phyloP scores from a whole-genome alignment of 2,329 filamentous ascomycete genomes.

The Aspergillus fumigatiaffinis region DNA sequence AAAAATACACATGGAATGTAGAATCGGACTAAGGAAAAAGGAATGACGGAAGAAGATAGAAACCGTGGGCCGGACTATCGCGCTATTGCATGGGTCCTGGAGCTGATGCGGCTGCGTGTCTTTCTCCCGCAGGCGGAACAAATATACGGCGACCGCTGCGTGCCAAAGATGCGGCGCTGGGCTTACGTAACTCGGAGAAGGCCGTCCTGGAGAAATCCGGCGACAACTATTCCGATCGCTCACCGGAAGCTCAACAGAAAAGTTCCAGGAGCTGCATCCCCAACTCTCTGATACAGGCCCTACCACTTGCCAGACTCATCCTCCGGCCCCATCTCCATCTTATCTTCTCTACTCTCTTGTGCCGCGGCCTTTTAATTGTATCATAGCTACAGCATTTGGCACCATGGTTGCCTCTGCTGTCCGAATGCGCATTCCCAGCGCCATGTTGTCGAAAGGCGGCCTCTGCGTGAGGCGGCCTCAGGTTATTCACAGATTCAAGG shows the following conservation, averaged over 20 bases:
- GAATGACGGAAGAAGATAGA: constrained; percentile 7
- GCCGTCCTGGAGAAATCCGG: constrained; percentile 18
- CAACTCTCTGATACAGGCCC: constrained; percentile 28
- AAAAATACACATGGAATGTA: constrained; percentile 27
- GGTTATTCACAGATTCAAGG: constrained; percentile 42
- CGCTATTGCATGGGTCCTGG: constrained; percentile 1
- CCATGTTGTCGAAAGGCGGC: constrained; percentile 40
- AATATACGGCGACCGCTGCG: constrained; percentile 16
- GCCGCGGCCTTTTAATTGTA: constrained; percentile 20
- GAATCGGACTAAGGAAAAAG: constrained; percentile 18
- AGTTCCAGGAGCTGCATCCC: constrained; percentile 31
- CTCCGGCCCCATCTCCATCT: constrained; percentile 14
- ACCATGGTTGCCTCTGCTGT: constrained; percentile 54
- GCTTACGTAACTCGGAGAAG: constrained; percentile 18
- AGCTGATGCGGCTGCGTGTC: constrained; percentile 25
- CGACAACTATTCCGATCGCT: constrained; percentile 31
- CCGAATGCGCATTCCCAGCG: constrained; percentile 43
- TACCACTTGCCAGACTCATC: constrained; percentile 21
- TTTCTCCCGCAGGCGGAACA: constrained; percentile 24
- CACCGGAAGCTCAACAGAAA: constrained; percentile 43
- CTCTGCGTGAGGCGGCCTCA: constrained; percentile 45
- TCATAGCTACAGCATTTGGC: constrained; percentile 27
- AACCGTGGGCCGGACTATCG: background rate
- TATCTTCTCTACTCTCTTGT: constrained; percentile 15
- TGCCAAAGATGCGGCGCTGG: constrained; percentile 13